Percentiles rank a stretch among this genome's conserved stretches.
Conservation (phyloP, 2,329 filamentous ascomycete genomes). For the Microdochium paspali region DNA sequence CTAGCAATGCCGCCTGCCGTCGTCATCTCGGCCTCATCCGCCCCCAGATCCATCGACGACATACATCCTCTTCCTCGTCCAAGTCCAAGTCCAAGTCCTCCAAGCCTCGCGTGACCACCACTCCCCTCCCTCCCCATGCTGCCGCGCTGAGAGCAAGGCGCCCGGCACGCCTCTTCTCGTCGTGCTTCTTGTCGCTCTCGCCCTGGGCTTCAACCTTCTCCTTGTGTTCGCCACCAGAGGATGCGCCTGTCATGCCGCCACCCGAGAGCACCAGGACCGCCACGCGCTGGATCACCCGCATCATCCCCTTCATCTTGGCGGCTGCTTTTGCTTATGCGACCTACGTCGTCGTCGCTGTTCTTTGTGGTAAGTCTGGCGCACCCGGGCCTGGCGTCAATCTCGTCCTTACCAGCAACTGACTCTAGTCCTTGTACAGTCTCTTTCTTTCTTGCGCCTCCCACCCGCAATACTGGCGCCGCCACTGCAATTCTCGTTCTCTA, state of each 20-base stretch:
- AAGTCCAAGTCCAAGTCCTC: too few relatives aligned
- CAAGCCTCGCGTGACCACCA: too few relatives aligned
- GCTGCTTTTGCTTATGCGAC: slow-evolving; percentile 59
- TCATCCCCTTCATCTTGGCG: slow-evolving; percentile 62
- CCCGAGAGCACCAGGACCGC: slow-evolving; percentile 28
- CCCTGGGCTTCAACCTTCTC: background rate
- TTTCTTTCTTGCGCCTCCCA: slow-evolving; percentile 10
- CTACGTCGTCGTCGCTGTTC: slow-evolving; percentile 58
- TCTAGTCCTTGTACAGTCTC: slow-evolving; percentile 29
- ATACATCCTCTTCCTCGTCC: too few relatives aligned
- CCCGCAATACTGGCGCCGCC: slow-evolving; percentile 43
- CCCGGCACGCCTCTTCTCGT: too few relatives aligned
- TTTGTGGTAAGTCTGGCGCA: slow-evolving; percentile 50
- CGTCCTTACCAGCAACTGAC: background rate
- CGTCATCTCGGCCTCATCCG: too few relatives aligned
- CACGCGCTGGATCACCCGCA: slow-evolving; percentile 50
- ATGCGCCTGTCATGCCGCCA: slow-evolving; percentile 18
- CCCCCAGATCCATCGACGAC: too few relatives aligned
- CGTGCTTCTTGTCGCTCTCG: too few relatives aligned
- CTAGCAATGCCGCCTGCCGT: too few relatives aligned
- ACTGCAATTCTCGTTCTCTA: slow-evolving; percentile 64
- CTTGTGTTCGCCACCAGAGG: slow-evolving; percentile 1
- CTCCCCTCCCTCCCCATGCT: too few relatives aligned
- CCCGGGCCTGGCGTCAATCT: slow-evolving; percentile 1
- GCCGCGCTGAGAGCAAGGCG: too few relatives aligned